Evolutionary conservation across 2,329 filamentous ascomycete genomes (phyloP).

Genomic region (Pseudogymnoascus sp.): DNA sequence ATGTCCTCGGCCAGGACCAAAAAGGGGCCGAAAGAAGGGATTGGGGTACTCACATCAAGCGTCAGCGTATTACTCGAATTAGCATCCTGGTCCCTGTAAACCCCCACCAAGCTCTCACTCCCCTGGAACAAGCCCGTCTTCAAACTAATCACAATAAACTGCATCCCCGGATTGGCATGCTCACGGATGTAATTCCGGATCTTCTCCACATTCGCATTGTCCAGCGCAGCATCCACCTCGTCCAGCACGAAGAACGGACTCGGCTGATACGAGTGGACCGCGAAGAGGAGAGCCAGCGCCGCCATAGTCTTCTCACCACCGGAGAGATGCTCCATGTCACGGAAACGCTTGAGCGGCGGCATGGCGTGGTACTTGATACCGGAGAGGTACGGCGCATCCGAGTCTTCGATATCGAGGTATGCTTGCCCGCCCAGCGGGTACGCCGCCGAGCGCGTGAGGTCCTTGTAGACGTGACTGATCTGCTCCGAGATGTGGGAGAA

Average conservation of each 20-base stretch:
- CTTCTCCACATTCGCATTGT: slow-evolving; percentile 93
- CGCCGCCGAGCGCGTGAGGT: slow-evolving; percentile 82
- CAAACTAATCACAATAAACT: slow-evolving; percentile 96
- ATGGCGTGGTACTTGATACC: slow-evolving; percentile 99
- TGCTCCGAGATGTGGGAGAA: slow-evolving; percentile 93
- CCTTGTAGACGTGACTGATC: slow-evolving; percentile 89
- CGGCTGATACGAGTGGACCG: slow-evolving; percentile 92
- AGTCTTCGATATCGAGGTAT: slow-evolving; percentile 87
- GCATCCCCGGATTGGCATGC: slow-evolving; percentile 93
- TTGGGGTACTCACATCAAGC: slow-evolving; percentile 70
- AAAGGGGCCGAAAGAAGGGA: background rate
- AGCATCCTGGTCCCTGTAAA: slow-evolving; percentile 89
- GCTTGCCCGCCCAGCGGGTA: slow-evolving; percentile 86
- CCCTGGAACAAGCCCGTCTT: slow-evolving; percentile 96
- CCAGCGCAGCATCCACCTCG: slow-evolving; percentile 95
- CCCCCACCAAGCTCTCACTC: slow-evolving; percentile 89
- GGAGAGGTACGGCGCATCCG: slow-evolving; percentile 90
- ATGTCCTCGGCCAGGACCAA: background rate
- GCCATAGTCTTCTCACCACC: slow-evolving; percentile 99
- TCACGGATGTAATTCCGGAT: slow-evolving; percentile 95
- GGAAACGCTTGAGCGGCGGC: slow-evolving; percentile 95
- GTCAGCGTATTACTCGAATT: slow-evolving; percentile 91
- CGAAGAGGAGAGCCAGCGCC: slow-evolving; percentile 89
- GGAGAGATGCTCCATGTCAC: slow-evolving; percentile 97
- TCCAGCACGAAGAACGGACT: slow-evolving; percentile 97